Evolutionary conservation across 768 basidiomycete genomes (phyloP).

Genomic region (Leccinum broughii): DNA sequence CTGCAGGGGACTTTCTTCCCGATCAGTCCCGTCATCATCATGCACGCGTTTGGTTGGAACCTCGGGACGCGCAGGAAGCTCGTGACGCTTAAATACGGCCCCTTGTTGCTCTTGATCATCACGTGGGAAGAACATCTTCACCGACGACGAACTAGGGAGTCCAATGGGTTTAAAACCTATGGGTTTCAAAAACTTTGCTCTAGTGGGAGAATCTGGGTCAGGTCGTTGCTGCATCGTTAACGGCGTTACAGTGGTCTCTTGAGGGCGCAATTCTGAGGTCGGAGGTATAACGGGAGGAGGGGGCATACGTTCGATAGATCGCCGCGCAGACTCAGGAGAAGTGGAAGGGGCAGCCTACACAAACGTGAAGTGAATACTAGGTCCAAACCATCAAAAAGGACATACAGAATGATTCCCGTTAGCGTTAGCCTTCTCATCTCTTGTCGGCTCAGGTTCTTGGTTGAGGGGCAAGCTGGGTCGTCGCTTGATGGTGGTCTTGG

Average conservation of each 20-base stretch:
- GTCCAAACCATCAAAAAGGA: not conserved
- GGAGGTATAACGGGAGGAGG: conserved; percentile 30
- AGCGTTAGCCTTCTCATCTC: conserved; percentile 36
- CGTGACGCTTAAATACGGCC: conserved; percentile 19
- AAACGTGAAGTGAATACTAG: conserved; percentile 12
- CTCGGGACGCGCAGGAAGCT: conserved; percentile 21
- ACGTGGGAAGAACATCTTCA: conserved; percentile 81
- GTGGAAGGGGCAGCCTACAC: conserved; percentile 19
- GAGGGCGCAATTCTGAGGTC: conserved; percentile 14
- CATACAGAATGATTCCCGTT: conserved; percentile 42
- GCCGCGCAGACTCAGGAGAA: conserved; percentile 25
- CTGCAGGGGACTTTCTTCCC: conserved; percentile 20
- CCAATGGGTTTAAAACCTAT: conserved; percentile 71
- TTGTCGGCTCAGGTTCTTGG: conserved; percentile 29
- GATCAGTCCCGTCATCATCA: conserved; percentile 22
- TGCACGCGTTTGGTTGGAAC: conserved; percentile 30
- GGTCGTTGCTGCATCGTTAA: conserved; percentile 17
- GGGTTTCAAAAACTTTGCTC: conserved; percentile 35
- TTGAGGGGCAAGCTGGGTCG: conserved; percentile 19
- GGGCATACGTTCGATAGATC: conserved; percentile 35
- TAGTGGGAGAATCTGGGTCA: conserved; percentile 22
- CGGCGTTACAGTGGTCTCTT: conserved; percentile 12
- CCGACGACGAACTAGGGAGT: conserved; percentile 43
- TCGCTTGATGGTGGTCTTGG: conserved; percentile 31
- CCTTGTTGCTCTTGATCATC: conserved; percentile 64